These are phyloP conservation scores for Suillus cothurnatus DNA, from an alignment of 768 basidiomycete genomes.

Conservation along the genomic window DNA sequence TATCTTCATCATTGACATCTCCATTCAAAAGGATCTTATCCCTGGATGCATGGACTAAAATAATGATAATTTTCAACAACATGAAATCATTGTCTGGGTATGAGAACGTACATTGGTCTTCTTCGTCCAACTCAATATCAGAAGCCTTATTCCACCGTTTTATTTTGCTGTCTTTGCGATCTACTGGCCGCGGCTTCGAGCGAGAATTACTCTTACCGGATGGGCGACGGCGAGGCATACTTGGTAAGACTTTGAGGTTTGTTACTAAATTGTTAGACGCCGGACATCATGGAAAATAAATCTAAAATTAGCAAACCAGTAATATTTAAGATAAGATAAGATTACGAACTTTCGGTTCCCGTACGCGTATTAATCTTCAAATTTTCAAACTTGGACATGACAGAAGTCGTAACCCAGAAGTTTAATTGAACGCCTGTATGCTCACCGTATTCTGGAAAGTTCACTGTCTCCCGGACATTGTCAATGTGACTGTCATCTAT, in stretches of 20 bases:
- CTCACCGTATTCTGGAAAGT: background rate
- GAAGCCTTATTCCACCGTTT: constrained; percentile 66
- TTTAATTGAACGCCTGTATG: background rate
- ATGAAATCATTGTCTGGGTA: constrained; percentile 63
- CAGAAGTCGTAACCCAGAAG: background rate
- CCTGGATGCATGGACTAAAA: constrained; percentile 67
- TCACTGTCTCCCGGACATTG: too few relatives aligned
- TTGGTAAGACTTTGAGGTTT: background rate
- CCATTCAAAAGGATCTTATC: constrained; percentile 81
- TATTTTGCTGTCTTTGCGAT: constrained; percentile 53
- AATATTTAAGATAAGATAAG: constrained; percentile 1
- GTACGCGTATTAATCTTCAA: background rate
- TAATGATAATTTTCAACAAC: constrained; percentile 63
- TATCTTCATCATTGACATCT: constrained; percentile 49
- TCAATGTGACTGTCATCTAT: too few relatives aligned
- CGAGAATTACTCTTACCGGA: constrained; percentile 37
- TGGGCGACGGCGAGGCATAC: constrained; percentile 50
- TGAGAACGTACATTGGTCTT: constrained; percentile 69
- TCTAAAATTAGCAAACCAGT: background rate
- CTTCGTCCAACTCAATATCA: constrained; percentile 77
- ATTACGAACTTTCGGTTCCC: background rate
- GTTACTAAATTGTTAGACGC: too few relatives aligned
- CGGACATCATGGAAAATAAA: background rate
- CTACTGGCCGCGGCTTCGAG: constrained; percentile 47
- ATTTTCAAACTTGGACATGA: background rate